A percentile compares a stretch with the other conserved stretches of the same genome.
Conservation (phyloP, 2,329 filamentous ascomycete genomes). For the Fusarium sp. region DNA sequence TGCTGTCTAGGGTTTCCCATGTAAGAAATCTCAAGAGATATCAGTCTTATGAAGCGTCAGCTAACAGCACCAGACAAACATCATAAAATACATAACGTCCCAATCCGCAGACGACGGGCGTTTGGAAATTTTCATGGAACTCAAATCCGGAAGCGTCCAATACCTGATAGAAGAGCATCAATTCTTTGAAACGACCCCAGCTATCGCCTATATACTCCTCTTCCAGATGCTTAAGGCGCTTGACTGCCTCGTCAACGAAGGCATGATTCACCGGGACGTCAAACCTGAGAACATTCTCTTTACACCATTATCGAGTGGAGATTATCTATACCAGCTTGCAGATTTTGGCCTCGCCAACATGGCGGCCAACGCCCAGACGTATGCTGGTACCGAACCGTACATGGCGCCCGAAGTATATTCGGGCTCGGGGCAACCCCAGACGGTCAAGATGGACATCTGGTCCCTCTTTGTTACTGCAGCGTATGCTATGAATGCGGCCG, state of each 20-base stretch:
- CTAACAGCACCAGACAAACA: not conserved
- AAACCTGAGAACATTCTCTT: constrained; percentile 30
- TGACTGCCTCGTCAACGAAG: not conserved
- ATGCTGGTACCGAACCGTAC: not conserved
- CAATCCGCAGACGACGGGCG: not conserved
- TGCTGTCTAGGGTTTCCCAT: not conserved
- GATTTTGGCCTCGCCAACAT: not conserved
- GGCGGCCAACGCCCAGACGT: not conserved
- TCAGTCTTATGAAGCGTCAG: not conserved
- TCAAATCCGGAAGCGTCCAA: not conserved
- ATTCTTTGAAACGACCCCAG: not conserved
- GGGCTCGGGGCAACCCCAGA: constrained; percentile 9
- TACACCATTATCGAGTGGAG: not conserved
- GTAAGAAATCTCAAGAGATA: not conserved
- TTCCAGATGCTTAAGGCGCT: not conserved
- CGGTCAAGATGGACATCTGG: constrained; percentile 42
- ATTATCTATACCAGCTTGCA: not conserved
- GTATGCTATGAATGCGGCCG: not conserved
- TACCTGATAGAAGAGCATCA: not conserved
- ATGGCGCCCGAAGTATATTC: constrained; percentile 7
- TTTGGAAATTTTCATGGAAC: not conserved
- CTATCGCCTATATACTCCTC: too few relatives aligned
- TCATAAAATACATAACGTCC: not conserved
- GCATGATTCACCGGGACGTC: constrained; percentile 38
- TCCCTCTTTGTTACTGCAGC: constrained; percentile 39